Base-by-base conservation (phyloP, 2,329 filamentous ascomycete species). In the Botrytis tulipae region DNA sequence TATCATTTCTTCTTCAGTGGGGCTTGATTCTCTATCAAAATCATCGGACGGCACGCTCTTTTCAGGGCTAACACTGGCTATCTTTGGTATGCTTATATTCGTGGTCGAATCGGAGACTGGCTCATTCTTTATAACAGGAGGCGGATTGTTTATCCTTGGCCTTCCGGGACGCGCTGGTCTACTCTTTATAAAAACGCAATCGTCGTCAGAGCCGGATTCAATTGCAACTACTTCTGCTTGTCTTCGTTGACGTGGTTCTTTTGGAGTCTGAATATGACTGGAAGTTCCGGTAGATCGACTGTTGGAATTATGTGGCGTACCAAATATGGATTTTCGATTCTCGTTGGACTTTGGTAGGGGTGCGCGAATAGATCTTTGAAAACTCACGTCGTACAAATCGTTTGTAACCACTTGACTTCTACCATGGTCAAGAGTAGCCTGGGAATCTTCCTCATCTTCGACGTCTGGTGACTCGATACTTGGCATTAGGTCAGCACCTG, bases 1-100 rank as follows among this genome's bases (percentile, higher is more conserved):
- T 3, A 71, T n/a, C 69, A 71, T 71, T 65, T 71, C 57, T 65
- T 71, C 48, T 42, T 68, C 66, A 6, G 66, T 68, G 4, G 48
- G 66, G 16, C 66, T 68, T 42, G 10, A 16, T 57, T 57, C 35
- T n/a, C n/a, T 37, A 16, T 57, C 48, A n/a, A 5, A 42, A 32
- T 42, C n/a, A 25, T 42, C 35, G 3, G 25, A 20, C 5, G 22
- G 35, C 25, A 54, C 37, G 8, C 8, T 35, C n/a, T 46, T 29
- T 1, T 29, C 46, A 16, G 25, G 40, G 29, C 46, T 57, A 10
- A 10, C 18, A 32, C 54, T 68, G 3, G 9, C 16, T 57, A 68
- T n/a, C 0, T 42, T n/a, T 20, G 10, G n/a, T 37, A 37, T 32
- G 37, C 48, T 68, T 18, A 42, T 1, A 12, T 32, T 25, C 6